Evolutionary conservation across 768 basidiomycete genomes (phyloP), one percentile per base, ranked within the genome.

Genomic region (Neoboletus subvelutipes): DNA sequence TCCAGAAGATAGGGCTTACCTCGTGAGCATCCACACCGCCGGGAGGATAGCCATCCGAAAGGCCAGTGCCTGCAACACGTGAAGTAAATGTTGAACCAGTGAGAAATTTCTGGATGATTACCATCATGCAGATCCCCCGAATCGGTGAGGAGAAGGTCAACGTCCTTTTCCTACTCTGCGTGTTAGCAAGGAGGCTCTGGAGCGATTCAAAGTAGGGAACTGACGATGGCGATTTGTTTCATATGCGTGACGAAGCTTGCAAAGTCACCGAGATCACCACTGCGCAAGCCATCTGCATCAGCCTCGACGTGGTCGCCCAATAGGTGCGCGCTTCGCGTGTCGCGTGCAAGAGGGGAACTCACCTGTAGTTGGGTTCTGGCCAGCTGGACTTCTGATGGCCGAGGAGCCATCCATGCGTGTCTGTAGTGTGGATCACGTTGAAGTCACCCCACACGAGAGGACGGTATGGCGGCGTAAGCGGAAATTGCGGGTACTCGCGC

Each of bases 241-340:
- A 95, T 88, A 57, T 90, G 90, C 2, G 81, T 63, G 15, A 91
- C 87, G 61, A 95, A 97, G n/a, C 88, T 91, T 39, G 87, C 79
- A 67, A 94, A 88, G 61, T 92, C 90, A n/a, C 92, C 93, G 28
- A 86, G 78, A 64, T 86, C 83, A 15, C 82, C 85, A 56, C 80
- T 77, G 52, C 8, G 36, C 11, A 55, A 29, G 13, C 4, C 26
- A 11, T 54, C 37, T 54, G n/a, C n/a, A n/a, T n/a, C n/a, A n/a
- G n/a, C n/a, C n/a, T n/a, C n/a, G n/a, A n/a, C n/a, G n/a, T n/a
- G n/a, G n/a, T n/a, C n/a, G n/a, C n/a, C n/a, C n/a, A n/a, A n/a
- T n/a, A n/a, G n/a, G n/a, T n/a, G n/a, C n/a, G n/a, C n/a, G n/a
- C n/a, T n/a, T n/a, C n/a, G n/a, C n/a, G n/a, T n/a, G n/a, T n/a